Conservation (phyloP, 2,329 filamentous ascomycete species). For the Fusarium camptoceras region DNA sequence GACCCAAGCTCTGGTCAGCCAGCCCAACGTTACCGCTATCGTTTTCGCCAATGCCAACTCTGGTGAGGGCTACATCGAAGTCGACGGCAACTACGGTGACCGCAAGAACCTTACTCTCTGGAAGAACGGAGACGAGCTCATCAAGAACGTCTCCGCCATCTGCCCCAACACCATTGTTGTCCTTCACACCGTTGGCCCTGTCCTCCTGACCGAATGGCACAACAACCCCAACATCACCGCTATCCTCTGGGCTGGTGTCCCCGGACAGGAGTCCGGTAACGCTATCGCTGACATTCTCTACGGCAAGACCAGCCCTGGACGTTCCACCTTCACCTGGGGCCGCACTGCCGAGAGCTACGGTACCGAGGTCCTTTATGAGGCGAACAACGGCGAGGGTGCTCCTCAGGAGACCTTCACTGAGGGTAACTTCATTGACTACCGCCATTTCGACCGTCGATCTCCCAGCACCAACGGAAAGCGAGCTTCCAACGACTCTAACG, state of each 20-base stretch:
- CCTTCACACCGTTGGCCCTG: slow-evolving; percentile 86
- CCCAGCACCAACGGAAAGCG: slow-evolving; percentile 45
- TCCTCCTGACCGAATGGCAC: slow-evolving; percentile 80
- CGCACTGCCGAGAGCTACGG: slow-evolving; percentile 75
- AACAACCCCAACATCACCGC: slow-evolving; percentile 83
- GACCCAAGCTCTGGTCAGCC: slow-evolving; percentile 69
- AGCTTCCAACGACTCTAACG: slow-evolving; percentile 48
- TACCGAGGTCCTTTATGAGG: slow-evolving; percentile 72
- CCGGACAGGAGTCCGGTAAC: slow-evolving; percentile 86
- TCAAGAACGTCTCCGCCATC: slow-evolving; percentile 80
- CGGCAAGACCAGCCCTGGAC: slow-evolving; percentile 81
- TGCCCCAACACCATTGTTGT: slow-evolving; percentile 94
- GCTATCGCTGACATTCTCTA: slow-evolving; percentile 86
- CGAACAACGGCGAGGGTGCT: slow-evolving; percentile 73
- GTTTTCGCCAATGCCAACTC: slow-evolving; percentile 91
- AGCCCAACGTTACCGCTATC: slow-evolving; percentile 76
- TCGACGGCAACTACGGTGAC: slow-evolving; percentile 88
- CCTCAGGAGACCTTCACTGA: slow-evolving; percentile 82
- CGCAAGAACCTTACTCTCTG: slow-evolving; percentile 93
- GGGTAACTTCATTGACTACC: slow-evolving; percentile 80
- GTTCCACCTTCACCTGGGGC: slow-evolving; percentile 85
- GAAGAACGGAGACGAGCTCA: slow-evolving; percentile 82
- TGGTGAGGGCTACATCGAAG: slow-evolving; percentile 86
- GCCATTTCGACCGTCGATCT: slow-evolving; percentile 73
- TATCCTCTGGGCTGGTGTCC: slow-evolving; percentile 84